These are phyloP conservation scores for Collybia sp. DNA, from an alignment of 768 basidiomycete species.

Conservation along the genomic window DNA sequence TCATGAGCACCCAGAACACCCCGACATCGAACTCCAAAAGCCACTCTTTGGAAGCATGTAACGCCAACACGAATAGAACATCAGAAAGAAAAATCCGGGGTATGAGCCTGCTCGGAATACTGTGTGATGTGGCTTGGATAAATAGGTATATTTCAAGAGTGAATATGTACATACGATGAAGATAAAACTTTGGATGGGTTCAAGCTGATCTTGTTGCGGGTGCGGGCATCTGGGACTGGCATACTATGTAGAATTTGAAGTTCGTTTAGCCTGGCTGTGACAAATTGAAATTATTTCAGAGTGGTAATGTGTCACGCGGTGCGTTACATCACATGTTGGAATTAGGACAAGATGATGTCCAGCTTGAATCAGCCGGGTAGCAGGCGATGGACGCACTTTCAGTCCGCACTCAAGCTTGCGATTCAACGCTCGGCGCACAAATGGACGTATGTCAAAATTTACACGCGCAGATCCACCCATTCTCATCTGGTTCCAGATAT, in stretches of 20 bases:
- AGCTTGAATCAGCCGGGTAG: conserved; percentile 40
- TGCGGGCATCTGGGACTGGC: conserved; percentile 65
- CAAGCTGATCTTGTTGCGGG: conserved; percentile 59
- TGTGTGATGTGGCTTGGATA: conserved; percentile 22
- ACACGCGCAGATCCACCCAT: neutral
- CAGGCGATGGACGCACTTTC: conserved; percentile 52
- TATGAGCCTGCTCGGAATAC: conserved; percentile 48
- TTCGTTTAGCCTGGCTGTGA: neutral
- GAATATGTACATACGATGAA: conserved; percentile 38
- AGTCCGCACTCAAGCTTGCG: conserved; percentile 51
- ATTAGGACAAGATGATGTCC: too few species aligned
- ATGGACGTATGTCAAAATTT: conserved; percentile 42
- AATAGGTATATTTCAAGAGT: conserved; percentile 3
- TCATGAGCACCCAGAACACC: conserved; percentile 73
- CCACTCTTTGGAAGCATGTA: conserved; percentile 64
- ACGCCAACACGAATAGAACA: conserved; percentile 55
- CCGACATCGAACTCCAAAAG: conserved; percentile 63
- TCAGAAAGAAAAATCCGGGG: conserved; percentile 58
- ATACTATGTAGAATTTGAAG: conserved; percentile 26
- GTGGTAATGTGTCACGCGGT: too few species aligned
- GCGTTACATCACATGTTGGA: too few species aligned
- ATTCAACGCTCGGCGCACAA: conserved; percentile 51
- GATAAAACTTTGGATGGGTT: conserved; percentile 51
- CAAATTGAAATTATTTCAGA: too few species aligned
- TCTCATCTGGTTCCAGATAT: conserved; percentile 28